Base-by-base conservation (phyloP, 2,329 filamentous ascomycete species). In the Xylaria sp. region DNA sequence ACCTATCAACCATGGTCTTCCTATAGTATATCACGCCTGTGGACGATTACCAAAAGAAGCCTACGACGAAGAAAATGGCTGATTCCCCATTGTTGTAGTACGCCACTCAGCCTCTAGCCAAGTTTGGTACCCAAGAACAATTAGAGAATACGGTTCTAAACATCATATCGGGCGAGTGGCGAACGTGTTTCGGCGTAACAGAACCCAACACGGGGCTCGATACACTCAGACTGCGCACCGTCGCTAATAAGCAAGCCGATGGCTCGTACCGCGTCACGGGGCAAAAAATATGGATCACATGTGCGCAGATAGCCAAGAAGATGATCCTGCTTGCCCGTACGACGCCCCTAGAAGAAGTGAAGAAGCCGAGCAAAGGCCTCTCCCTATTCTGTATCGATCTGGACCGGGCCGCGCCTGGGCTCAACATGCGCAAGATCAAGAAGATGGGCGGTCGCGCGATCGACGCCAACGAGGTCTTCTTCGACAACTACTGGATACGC, bases 261-360 rank as follows among this genome's bases (percentile, higher is more conserved):
- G 85, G 84, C 14, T 82, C 80, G 3, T 96, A 94, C 73, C 80
- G 78, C 1, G 82, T 96, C 11, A 86, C 86, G 0, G 92, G 92
- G 0, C 91, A 94, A 73, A 96, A 96, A 78, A 94, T 94, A 57
- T 96, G 92, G 92, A 96, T 95, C 57, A 92, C 91, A 0, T 94
- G 87, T 56, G 92, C 92, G 0, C 91, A 96, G 73, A 89, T 94
- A 0, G 92, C 92, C 0, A 83, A 84, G 3, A 92, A 92, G 71
- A 96, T 96, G 92, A 88, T 96, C 3, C 82, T 96, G 0, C 83
- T 96, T 0, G 91, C 91, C 0, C 85, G 92, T 1, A 96, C 92
- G 0, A 92, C 87, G 0, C 84, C 89, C 0, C 68, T 89, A 0
- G 88, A 92, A 53, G 81, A 91, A 62, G 86, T 88, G 0, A 79